A percentile compares a stretch with the other conserved stretches of the same genome.
These are phyloP conservation scores for Parastagonospora nodorum DNA, from an alignment of 2,329 filamentous ascomycete genomes.

Conservation along the genomic window DNA sequence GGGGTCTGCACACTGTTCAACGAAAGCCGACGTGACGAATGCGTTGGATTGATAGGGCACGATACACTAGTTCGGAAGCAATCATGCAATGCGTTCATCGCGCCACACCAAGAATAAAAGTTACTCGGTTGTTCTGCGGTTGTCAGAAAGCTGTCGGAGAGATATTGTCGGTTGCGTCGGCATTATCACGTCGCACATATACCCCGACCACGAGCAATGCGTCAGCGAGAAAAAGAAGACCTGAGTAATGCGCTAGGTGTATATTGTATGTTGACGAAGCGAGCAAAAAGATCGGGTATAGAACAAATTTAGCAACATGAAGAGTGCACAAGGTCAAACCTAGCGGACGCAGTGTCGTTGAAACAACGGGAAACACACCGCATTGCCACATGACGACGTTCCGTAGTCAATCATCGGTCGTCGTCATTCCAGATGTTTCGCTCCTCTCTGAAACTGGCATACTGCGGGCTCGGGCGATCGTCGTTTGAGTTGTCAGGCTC, in stretches of 20 bases:
- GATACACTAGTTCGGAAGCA: not conserved
- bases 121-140: no score
- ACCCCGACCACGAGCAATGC: no score
- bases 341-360: no score
- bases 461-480: slow-evolving; percentile 40
- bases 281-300: slow-evolving; percentile 2
- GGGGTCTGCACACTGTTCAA: slow-evolving; percentile 3
- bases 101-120: no score
- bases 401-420: not conserved
- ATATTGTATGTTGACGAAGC: no score
- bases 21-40: not conserved
- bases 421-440: slow-evolving; percentile 47
- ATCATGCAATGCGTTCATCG: not conserved
- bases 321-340: not conserved
- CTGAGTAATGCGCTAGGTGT: no score
- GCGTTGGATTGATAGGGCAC: slow-evolving; percentile 3
- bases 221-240: no score
- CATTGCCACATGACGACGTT: not conserved
- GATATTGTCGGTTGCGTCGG: no score
- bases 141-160: no score
- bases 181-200: no score
- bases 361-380: not conserved
- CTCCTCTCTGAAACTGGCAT: slow-evolving; percentile 51
- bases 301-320: not conserved
- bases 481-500: slow-evolving; percentile 23